These are phyloP conservation scores for Exophiala spinifera DNA, from an alignment of 2,329 filamentous ascomycete species.

Conservation along the genomic window DNA sequence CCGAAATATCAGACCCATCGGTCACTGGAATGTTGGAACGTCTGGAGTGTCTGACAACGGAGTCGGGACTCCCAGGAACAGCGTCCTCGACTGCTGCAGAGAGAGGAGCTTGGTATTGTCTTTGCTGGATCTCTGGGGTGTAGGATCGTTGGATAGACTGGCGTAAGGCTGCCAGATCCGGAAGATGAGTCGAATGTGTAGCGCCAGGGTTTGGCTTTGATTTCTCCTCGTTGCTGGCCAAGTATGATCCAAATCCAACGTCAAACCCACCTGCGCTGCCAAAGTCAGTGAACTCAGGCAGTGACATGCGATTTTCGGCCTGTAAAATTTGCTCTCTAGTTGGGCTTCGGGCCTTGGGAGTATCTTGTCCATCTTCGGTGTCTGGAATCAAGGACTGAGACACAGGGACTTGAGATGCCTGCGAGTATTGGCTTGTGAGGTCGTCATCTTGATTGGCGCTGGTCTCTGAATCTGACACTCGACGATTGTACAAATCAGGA, in stretches of 20 bases:
- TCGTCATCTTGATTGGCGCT: slow-evolving; percentile 44
- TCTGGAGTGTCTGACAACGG: slow-evolving; percentile 76
- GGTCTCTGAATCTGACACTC: slow-evolving; percentile 37
- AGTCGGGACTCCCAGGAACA: slow-evolving; percentile 75
- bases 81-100: slow-evolving; percentile 28
- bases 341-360: slow-evolving; percentile 42
- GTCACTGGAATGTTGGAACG: slow-evolving; percentile 16
- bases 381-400: slow-evolving; percentile 23
- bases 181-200: slow-evolving; percentile 30
- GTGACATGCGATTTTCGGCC: slow-evolving; percentile 32
- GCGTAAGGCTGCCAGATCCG: slow-evolving; percentile 37
- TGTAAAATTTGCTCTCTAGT: slow-evolving; percentile 16
- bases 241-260: slow-evolving; percentile 54
- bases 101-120: slow-evolving; percentile 32
- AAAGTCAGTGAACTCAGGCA: slow-evolving; percentile 51
- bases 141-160: slow-evolving; percentile 41
- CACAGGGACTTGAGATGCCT: slow-evolving; percentile 36
- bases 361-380: slow-evolving; percentile 44
- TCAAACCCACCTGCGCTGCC: slow-evolving; percentile 52
- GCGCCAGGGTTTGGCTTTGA: slow-evolving; percentile 16
- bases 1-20: slow-evolving; percentile 61
- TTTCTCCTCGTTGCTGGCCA: slow-evolving; percentile 36
- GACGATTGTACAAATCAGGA: slow-evolving; percentile 61
- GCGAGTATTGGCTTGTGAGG: slow-evolving; percentile 52
- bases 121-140: slow-evolving; percentile 25